Percentiles rank a stretch among this genome's conserved stretches.
Evolutionary conservation across 345 rosid species (phyloP).

Genomic region (Barbarea vulgaris): DNA sequence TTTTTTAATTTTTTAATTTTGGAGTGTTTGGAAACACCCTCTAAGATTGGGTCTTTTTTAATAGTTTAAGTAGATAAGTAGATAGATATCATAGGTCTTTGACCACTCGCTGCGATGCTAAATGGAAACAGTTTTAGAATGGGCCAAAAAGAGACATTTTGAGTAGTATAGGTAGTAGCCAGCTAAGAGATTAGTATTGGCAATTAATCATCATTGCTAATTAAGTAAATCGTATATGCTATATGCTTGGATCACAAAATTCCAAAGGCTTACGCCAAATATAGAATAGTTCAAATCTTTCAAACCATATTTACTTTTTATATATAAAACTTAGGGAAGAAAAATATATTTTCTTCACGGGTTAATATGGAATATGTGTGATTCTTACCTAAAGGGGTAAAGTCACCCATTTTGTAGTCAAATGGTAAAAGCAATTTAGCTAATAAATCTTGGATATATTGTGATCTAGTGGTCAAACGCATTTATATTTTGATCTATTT

Average conservation of each 20-base stretch:
- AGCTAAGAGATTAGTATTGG: constrained; percentile 17
- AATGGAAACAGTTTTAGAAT: neutral
- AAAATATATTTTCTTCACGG: neutral
- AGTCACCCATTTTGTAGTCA: neutral
- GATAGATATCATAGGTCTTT: too few species aligned
- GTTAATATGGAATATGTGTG: constrained; percentile 1
- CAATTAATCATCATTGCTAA: constrained; percentile 26
- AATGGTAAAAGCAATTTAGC: neutral
- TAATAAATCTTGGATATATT: neutral
- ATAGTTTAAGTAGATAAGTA: too few species aligned
- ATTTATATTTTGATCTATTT: neutral
- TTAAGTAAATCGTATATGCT: neutral
- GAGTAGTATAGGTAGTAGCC: constrained; percentile 10
- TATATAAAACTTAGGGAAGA: too few species aligned
- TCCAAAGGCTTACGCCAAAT: constrained; percentile 29
- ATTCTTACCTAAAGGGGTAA: neutral
- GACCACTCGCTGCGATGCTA: neutral
- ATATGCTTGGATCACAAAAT: constrained; percentile 26
- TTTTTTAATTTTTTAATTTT: too few species aligned
- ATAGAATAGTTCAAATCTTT: constrained; percentile 5
- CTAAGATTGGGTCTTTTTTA: too few species aligned
- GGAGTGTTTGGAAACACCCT: too few species aligned
- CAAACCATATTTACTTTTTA: too few species aligned
- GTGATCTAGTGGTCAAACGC: neutral
- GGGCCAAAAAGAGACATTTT: constrained; percentile 11